Conservation (phyloP, 768 basidiomycete species). For the Russula lepida region DNA sequence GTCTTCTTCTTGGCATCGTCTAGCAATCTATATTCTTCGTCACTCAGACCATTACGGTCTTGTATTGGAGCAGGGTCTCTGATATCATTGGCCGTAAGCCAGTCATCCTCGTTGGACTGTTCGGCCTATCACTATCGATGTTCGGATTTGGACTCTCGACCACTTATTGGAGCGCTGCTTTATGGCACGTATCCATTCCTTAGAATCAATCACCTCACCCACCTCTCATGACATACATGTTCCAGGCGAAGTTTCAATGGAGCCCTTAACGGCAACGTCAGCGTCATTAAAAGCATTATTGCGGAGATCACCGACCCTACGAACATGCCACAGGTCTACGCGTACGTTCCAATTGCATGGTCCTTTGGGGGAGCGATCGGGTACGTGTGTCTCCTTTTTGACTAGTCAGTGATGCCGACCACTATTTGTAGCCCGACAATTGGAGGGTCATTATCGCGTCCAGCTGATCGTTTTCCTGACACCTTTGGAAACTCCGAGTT, state of each 20-base stretch:
- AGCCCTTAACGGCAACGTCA: constrained; percentile 62
- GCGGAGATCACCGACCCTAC: constrained; percentile 65
- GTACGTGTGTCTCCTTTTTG: constrained; percentile 27
- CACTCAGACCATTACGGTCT: constrained; percentile 63
- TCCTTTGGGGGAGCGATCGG: constrained; percentile 38
- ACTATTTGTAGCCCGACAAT: constrained; percentile 46
- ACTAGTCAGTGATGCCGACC: not conserved
- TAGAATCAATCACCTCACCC: not conserved
- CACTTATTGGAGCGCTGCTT: constrained; percentile 56
- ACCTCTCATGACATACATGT: not conserved
- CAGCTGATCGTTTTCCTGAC: constrained; percentile 56
- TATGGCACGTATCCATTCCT: constrained; percentile 29
- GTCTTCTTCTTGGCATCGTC: constrained; percentile 10
- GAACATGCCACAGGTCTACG: constrained; percentile 61
- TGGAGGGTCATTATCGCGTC: constrained; percentile 58
- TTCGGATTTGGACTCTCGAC: constrained; percentile 67
- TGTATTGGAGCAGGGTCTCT: constrained; percentile 69
- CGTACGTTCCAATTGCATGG: constrained; percentile 54
- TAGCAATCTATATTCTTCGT: constrained; percentile 75
- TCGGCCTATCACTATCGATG: constrained; percentile 61
- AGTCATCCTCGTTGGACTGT: constrained; percentile 56
- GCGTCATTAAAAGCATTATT: constrained; percentile 67
- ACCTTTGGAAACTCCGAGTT: constrained; percentile 53
- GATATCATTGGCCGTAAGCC: constrained; percentile 71
- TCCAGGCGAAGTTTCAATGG: constrained; percentile 59